Percentiles rank a stretch among this genome's conserved stretches.
Evolutionary conservation across 768 basidiomycete genomes (phyloP).

Genomic region (Mycena galericulata): DNA sequence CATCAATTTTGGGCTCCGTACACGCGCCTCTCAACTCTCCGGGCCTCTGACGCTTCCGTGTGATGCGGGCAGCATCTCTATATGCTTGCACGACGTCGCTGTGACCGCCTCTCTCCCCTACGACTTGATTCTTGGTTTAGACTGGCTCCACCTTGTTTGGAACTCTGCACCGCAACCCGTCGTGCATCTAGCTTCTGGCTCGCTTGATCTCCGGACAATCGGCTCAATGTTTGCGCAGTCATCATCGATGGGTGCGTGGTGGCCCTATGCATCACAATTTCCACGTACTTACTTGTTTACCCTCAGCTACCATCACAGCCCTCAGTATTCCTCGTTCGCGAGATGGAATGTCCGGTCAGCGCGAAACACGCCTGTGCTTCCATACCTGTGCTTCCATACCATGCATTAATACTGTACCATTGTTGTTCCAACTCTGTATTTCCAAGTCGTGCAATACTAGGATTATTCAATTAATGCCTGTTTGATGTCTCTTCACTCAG

Average conservation of each 20-base stretch:
- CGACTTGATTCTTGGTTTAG: constrained; percentile 7
- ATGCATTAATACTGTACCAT: too few relatives aligned
- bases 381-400: too few relatives aligned
- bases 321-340: too few relatives aligned
- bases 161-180: background rate
- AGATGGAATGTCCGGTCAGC: background rate
- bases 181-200: background rate
- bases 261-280: background rate
- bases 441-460: too few relatives aligned
- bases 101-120: constrained; percentile 3
- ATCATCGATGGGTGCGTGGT: background rate
- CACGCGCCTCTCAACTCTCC: background rate
- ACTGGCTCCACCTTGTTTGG: background rate
- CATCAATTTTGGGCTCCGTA: constrained; percentile 9
- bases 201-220: background rate
- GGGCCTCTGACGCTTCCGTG: constrained; percentile 1
- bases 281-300: background rate
- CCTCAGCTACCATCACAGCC: background rate
- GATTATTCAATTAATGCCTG: too few relatives aligned
- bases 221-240: background rate
- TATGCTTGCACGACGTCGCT: constrained; percentile 5
- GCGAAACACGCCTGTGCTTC: too few relatives aligned
- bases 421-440: too few relatives aligned
- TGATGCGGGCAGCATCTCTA: background rate
- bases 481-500: too few relatives aligned